phyloP scores from a whole-genome alignment of 2,329 filamentous ascomycete genomes.

The Curvularia hawaiiensis region DNA sequence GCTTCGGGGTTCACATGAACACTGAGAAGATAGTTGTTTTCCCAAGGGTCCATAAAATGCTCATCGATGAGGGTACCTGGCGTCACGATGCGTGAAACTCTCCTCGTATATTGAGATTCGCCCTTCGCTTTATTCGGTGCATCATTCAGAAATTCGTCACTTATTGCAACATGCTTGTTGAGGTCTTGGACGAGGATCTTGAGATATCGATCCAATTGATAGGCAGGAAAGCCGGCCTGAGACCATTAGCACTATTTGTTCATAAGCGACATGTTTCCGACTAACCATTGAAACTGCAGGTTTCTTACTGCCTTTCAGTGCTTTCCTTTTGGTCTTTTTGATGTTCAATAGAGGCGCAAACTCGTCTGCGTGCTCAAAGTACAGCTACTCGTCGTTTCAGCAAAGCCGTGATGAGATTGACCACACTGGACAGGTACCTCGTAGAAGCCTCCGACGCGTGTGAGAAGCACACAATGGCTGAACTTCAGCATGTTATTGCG shows the following conservation, averaged over 20 bases:
- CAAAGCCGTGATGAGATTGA: background rate
- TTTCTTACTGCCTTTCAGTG: slow-evolving; percentile 58
- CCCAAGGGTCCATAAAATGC: slow-evolving; percentile 92
- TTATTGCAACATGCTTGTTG: slow-evolving; percentile 89
- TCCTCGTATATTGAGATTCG: slow-evolving; percentile 82
- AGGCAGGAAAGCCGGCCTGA: slow-evolving; percentile 89
- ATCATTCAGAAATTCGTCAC: slow-evolving; percentile 86
- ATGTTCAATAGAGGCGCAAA: slow-evolving; percentile 84
- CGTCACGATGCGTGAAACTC: slow-evolving; percentile 85
- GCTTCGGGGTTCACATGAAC: slow-evolving; percentile 64
- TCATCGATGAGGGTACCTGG: slow-evolving; percentile 97
- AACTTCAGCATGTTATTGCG: slow-evolving; percentile 89
- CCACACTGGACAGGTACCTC: slow-evolving; percentile 59
- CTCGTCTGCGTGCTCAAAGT: slow-evolving; percentile 94
- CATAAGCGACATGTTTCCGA: background rate
- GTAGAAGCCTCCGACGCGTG: slow-evolving; percentile 93
- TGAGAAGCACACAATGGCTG: slow-evolving; percentile 87
- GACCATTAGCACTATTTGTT: slow-evolving; percentile 14
- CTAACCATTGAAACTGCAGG: slow-evolving; percentile 79
- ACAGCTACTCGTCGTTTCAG: slow-evolving; percentile 59
- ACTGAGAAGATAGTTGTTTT: slow-evolving; percentile 90
- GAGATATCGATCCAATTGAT: slow-evolving; percentile 89
- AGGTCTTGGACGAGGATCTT: slow-evolving; percentile 92
- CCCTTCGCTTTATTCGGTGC: slow-evolving; percentile 73
- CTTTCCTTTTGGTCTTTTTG: slow-evolving; percentile 82